These are phyloP conservation scores for Peronospora belbahrii DNA, from an alignment of 352 stramenopile species.

Conservation along the genomic window DNA sequence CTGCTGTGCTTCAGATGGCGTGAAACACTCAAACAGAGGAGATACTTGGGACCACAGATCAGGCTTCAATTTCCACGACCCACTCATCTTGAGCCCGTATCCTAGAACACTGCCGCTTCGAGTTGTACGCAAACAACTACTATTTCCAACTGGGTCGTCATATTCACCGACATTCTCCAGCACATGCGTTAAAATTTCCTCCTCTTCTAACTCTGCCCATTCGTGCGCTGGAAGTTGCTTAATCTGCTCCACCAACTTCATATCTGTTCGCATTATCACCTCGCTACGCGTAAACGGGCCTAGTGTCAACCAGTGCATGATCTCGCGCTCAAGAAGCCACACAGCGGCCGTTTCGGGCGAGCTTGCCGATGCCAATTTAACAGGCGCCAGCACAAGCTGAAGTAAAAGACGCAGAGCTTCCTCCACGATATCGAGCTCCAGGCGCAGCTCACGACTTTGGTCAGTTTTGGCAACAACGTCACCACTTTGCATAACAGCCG, in stretches of 20 bases:
- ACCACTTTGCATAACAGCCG: not conserved
- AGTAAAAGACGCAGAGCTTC: slow-evolving; percentile 55
- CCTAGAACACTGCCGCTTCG: slow-evolving; percentile 27
- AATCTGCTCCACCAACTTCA: slow-evolving; percentile 72
- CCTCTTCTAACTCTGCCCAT: slow-evolving; percentile 57
- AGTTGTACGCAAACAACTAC: slow-evolving; percentile 12
- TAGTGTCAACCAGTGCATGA: slow-evolving; percentile 71
- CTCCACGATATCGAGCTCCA: slow-evolving; percentile 49
- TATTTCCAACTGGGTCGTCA: slow-evolving; percentile 33
- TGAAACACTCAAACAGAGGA: slow-evolving; percentile 71
- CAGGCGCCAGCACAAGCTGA: slow-evolving; percentile 50
- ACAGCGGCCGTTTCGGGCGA: slow-evolving; percentile 26
- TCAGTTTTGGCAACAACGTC: slow-evolving; percentile 9
- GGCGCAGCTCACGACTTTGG: slow-evolving; percentile 22
- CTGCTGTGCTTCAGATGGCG: slow-evolving; percentile 56
- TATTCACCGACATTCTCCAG: slow-evolving; percentile 56
- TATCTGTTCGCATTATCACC: slow-evolving; percentile 49
- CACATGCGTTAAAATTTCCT: slow-evolving; percentile 67
- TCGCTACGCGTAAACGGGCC: slow-evolving; percentile 66
- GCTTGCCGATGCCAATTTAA: slow-evolving; percentile 33
- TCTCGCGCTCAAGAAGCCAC: slow-evolving; percentile 56
- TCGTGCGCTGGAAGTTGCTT: slow-evolving; percentile 45
- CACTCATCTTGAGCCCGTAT: slow-evolving; percentile 66
- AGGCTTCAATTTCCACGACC: slow-evolving; percentile 51
- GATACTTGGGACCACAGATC: slow-evolving; percentile 51